Percentiles rank a stretch among this genome's conserved stretches.
phyloP scores from a whole-genome alignment of 1,284 basidiomycete genomes.

The Apiotrichum laibachii region DNA sequence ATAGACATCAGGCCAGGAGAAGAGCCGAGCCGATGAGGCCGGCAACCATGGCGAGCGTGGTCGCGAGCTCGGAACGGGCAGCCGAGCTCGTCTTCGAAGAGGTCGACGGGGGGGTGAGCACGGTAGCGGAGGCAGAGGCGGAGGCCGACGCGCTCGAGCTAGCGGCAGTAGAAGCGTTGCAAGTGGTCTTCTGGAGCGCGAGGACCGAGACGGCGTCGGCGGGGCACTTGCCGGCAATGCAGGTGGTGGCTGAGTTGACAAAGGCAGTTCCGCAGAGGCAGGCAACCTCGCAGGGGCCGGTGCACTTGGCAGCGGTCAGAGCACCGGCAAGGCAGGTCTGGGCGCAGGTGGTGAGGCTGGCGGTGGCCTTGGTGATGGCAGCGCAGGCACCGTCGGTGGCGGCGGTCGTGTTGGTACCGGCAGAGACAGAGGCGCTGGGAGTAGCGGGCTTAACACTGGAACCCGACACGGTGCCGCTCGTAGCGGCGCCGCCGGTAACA shows the following conservation, averaged over 20 bases:
- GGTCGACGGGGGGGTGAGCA: too few relatives aligned
- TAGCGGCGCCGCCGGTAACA: too few relatives aligned
- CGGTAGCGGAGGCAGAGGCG: background rate
- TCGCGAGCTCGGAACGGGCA: too few relatives aligned
- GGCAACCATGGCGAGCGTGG: background rate
- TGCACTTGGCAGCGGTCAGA: slow-evolving; percentile 2
- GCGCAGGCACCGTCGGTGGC: background rate
- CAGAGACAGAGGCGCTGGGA: too few relatives aligned
- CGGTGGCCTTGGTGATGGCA: background rate
- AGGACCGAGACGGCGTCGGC: slow-evolving; percentile 7
- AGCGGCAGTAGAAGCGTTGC: background rate
- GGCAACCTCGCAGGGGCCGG: background rate
- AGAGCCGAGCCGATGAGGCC: background rate
- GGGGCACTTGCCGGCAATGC: slow-evolving; percentile 1
- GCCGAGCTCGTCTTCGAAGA: too few relatives aligned
- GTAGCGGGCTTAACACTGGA: too few relatives aligned
- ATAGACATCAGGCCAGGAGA: background rate
- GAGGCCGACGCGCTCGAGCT: background rate
- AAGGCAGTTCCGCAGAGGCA: slow-evolving; percentile 6
- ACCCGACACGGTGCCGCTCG: too few relatives aligned
- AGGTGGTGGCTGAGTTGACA: background rate
- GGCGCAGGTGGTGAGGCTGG: background rate
- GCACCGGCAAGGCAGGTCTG: background rate
- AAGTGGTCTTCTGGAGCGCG: slow-evolving; percentile 1
- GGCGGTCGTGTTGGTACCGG: background rate